phyloP scores from a whole-genome alignment of 331 rosid genomes.

The Malus hybrid region DNA sequence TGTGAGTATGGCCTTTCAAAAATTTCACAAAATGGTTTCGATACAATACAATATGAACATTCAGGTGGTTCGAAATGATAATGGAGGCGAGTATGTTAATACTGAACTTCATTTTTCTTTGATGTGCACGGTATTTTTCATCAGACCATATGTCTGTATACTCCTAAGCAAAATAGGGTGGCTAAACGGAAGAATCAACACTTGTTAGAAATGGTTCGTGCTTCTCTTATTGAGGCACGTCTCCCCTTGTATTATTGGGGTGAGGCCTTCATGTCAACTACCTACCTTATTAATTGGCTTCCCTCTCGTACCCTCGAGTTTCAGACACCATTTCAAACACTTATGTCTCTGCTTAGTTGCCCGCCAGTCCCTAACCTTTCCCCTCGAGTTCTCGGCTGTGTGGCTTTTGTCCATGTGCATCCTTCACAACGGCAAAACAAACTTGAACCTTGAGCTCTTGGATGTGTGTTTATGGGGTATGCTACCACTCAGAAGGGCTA shows the following conservation, averaged over 20 bases:
- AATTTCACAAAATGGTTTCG: neutral
- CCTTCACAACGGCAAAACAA: neutral
- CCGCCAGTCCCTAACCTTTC: neutral
- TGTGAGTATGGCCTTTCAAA: neutral
- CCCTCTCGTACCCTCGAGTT: neutral
- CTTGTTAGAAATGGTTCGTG: neutral
- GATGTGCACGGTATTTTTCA: too few relatives aligned
- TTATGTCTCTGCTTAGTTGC: neutral
- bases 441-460: neutral
- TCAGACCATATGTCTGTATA: neutral
- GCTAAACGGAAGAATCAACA: neutral
- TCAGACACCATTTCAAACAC: neutral
- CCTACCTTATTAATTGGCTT: neutral
- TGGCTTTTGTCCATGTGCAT: neutral
- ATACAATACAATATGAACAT: neutral
- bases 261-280: fast-evolving
- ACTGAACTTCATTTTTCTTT: neutral
- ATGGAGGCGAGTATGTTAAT: neutral
- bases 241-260: neutral
- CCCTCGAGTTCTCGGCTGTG: too few relatives aligned
- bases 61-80: neutral
- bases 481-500: neutral
- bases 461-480: neutral
- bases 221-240: neutral
- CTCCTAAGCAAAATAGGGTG: neutral